phyloP scores from a whole-genome alignment of 805 yeast genomes.

The Metschnikowia sp. region DNA sequence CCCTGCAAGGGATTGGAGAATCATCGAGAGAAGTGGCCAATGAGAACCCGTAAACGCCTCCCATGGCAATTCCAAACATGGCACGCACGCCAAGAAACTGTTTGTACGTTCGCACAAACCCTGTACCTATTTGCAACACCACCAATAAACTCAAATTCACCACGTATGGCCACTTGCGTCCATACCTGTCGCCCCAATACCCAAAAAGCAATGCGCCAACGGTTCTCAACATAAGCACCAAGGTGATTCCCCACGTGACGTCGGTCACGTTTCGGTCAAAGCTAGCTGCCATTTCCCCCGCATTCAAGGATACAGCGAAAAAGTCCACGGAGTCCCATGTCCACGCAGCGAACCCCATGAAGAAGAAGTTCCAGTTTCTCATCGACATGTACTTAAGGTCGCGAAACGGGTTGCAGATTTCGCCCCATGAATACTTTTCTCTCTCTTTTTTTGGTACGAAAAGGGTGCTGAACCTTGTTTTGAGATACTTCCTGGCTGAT shows the following conservation, averaged over 20 bases:
- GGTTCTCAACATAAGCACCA: slow-evolving; percentile 65
- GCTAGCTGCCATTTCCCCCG: slow-evolving; percentile 42
- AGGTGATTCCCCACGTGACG: slow-evolving; percentile 67
- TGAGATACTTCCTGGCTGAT: slow-evolving; percentile 34
- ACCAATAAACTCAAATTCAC: slow-evolving; percentile 46
- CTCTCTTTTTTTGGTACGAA: slow-evolving; percentile 44
- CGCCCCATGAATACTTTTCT: slow-evolving; percentile 30
- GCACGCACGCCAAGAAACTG: slow-evolving; percentile 65
- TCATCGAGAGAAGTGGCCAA: slow-evolving; percentile 68
- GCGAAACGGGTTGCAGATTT: slow-evolving; percentile 40
- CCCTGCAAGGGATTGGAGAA: slow-evolving; percentile 54
- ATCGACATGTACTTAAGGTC: slow-evolving; percentile 15
- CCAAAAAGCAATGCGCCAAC: slow-evolving; percentile 66
- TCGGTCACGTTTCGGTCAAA: slow-evolving; percentile 46
- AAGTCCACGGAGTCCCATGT: slow-evolving; percentile 67
- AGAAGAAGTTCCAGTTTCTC: slow-evolving; percentile 51
- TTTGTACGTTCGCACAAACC: slow-evolving; percentile 52
- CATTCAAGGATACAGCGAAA: slow-evolving; percentile 55
- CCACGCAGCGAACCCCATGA: slow-evolving; percentile 57
- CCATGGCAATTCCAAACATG: slow-evolving; percentile 68
- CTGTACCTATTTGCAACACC: slow-evolving; percentile 59
- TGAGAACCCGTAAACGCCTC: slow-evolving; percentile 65
- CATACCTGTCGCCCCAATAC: slow-evolving; percentile 54
- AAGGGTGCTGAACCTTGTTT: slow-evolving; percentile 48
- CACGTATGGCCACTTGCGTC: slow-evolving; percentile 58